Evolutionary conservation across 306 rosid genomes (phyloP), one percentile per base, ranked within the genome.

Genomic region (Quercus berberidifolia): DNA sequence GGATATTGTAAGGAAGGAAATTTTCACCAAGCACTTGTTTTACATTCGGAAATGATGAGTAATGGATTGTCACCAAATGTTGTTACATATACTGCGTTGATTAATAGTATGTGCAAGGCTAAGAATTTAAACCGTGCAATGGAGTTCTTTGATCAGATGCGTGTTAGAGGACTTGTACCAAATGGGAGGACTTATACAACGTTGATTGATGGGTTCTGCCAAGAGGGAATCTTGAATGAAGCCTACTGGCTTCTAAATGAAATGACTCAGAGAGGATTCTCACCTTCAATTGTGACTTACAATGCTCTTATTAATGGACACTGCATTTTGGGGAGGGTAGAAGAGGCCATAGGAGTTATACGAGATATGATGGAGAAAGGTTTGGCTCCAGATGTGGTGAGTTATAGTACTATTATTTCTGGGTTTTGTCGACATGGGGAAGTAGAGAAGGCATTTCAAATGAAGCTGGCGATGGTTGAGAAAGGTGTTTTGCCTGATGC

Each of bases 131-230:
- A 75, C 57, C 86, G 99, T 0, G 97, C 94, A 0, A 57, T 91
- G 81, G 95, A 88, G 79, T 77, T 94, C 85, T 81, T 91, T 2
- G 71, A 86, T 79, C 95, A 88, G 82, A 95, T 95, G 95, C 88
- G 57, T 49, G 81, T 41, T 68, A 77, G 97, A 76, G 97, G 97
- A 38, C 87, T 95, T 74, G 5, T 57, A 49, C 98, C 97, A 1
- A 92, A 91, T 78, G 99, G 84, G 88, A 88, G 90, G 79, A 94
- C 97, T 1, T 94, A 81, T 60, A 92, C 95, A 1, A 94, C 97
- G 23, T 55, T 94, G 70, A 87, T 94, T 41, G 95, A 90, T 80
- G 99, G 97, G 21, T 92, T 92, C 76, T 90, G 93, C 79, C 94
- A 82, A 76, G 89, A 86, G 74, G 97, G 97, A 28, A 78, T 88